These are phyloP conservation scores for Diophrys sp. DNA, from an alignment of 73 alveolate genomes.

Conservation along the genomic window DNA sequence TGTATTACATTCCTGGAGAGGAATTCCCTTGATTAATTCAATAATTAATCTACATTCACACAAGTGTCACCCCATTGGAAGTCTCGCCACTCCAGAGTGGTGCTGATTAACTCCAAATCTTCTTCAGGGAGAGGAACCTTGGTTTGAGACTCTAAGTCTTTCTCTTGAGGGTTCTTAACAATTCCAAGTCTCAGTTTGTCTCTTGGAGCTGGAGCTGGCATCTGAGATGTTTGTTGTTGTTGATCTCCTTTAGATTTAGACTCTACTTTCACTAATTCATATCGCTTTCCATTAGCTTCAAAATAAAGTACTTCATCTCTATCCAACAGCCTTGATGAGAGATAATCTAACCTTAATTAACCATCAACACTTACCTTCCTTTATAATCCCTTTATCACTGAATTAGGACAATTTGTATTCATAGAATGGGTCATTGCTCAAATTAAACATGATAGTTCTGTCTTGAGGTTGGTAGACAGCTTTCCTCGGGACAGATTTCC, in stretches of 20 bases:
- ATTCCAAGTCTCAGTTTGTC: neutral
- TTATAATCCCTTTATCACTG: neutral
- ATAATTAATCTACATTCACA: conserved; percentile 22
- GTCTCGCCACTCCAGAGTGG: conserved; percentile 83
- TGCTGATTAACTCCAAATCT: conserved; percentile 47
- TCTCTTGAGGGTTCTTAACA: conserved; percentile 27
- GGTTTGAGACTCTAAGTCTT: neutral
- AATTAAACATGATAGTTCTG: neutral
- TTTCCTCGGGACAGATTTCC: neutral
- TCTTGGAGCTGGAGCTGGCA: too few species aligned
- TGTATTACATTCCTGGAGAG: too few species aligned
- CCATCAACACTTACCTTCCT: neutral
- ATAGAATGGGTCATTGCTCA: neutral
- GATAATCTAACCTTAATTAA: neutral
- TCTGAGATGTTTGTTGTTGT: neutral
- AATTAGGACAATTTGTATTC: neutral
- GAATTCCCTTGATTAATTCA: too few species aligned
- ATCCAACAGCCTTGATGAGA: neutral
- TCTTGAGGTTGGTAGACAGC: neutral
- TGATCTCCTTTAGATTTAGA: neutral
- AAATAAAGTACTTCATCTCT: neutral
- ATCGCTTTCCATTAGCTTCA: neutral
- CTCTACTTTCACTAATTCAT: neutral
- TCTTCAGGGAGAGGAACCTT: conserved; percentile 69
- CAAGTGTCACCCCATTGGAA: conserved; percentile 82